These are phyloP conservation scores for Limnanthes douglasii DNA, from an alignment of 345 rosid species.

Conservation along the genomic window DNA sequence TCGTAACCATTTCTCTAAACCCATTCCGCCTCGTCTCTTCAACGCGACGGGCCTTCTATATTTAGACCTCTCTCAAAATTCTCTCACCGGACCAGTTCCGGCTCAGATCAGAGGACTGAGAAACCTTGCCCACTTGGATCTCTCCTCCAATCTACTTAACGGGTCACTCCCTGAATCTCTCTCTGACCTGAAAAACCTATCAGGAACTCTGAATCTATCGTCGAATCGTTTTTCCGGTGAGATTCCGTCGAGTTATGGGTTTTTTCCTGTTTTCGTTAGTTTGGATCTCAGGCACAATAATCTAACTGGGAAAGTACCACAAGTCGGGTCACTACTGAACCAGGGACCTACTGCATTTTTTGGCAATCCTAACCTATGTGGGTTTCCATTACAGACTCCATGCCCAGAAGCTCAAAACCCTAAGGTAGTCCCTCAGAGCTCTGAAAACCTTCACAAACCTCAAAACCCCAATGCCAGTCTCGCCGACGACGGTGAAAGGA, in stretches of 20 bases:
- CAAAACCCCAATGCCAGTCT: constrained; percentile 11
- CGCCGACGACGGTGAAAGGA: constrained; percentile 7
- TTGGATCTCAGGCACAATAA: constrained; percentile 75
- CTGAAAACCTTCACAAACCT: constrained; percentile 39
- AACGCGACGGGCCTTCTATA: constrained; percentile 29
- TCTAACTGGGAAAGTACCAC: constrained; percentile 76
- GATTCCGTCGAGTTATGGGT: constrained; percentile 59
- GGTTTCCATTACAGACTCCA: constrained; percentile 55
- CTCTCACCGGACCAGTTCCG: constrained; percentile 53
- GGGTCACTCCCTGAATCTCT: constrained; percentile 67
- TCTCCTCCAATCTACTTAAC: constrained; percentile 54
- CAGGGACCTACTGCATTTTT: constrained; percentile 97
- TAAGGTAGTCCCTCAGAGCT: constrained; percentile 17
- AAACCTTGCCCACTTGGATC: constrained; percentile 44
- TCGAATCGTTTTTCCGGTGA: constrained; percentile 53
- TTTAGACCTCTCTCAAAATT: constrained; percentile 65
- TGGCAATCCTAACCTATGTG: constrained; percentile 71
- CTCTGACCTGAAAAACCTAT: constrained; percentile 32
- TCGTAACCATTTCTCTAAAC: constrained; percentile 52
- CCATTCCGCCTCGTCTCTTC: constrained; percentile 47
- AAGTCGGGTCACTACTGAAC: constrained; percentile 64
- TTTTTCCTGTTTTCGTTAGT: constrained; percentile 58
- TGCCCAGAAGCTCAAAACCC: constrained; percentile 50
- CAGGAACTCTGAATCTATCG: constrained; percentile 69
- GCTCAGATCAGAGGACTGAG: constrained; percentile 25